Conservation (phyloP, 192 early-diverging fungal species). For the Entomortierella parvispora region DNA sequence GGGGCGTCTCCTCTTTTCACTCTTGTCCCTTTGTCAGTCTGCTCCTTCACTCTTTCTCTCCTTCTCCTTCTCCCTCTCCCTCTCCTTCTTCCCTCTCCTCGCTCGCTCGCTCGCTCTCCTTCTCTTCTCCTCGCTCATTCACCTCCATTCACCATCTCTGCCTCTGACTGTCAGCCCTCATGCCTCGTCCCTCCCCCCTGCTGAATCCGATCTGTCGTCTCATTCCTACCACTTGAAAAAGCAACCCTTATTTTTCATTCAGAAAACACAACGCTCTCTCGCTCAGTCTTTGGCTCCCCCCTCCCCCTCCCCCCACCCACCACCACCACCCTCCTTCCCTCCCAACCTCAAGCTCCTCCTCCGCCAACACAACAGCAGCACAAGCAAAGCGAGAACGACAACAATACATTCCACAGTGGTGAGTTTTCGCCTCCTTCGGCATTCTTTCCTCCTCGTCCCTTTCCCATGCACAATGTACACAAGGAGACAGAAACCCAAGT, state of each 20-base stretch:
- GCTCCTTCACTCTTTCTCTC: not conserved
- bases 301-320: no score
- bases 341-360: not conserved
- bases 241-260: not conserved
- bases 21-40: no score
- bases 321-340: no score
- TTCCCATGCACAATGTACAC: constrained; percentile 13
- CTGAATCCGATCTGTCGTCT: not conserved
- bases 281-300: no score
- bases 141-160: not conserved
- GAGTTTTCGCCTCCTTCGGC: not conserved
- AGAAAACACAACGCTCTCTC: not conserved
- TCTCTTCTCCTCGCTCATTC: not conserved
- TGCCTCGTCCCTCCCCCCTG: not conserved
- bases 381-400: not conserved
- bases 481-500: not conserved
- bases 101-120: not conserved
- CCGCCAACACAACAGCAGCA: not conserved
- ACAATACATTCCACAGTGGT: not conserved
- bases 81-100: not conserved
- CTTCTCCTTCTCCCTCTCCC: not conserved
- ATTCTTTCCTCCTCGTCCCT: no score
- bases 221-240: constrained; percentile 9
- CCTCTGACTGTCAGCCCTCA: not conserved
- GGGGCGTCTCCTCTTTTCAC: no score